Base-by-base conservation (phyloP, 2,329 filamentous ascomycete genomes). In the Penicillium brasilianum region DNA sequence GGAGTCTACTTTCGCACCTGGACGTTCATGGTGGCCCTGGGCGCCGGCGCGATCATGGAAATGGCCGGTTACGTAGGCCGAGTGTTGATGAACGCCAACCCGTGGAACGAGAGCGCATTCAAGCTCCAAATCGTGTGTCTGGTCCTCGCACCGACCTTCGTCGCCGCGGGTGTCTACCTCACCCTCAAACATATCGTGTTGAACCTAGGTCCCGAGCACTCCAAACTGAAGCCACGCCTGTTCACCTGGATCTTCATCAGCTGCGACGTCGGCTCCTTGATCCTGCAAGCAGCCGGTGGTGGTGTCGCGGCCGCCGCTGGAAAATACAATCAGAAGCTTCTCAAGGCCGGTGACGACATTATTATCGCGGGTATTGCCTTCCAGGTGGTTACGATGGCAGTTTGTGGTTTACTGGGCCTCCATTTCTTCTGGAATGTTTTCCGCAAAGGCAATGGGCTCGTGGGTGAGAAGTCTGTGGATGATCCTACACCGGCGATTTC, bases 241-340 rank as follows among this genome's bases (percentile, higher is more conserved):
- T 87, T 87, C 71, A 86, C 85, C 11, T 82, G 82, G 72, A 81
- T 87, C 61, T 88, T 88, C 74, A 84, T 88, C 64, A 69, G 76
- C n/a, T 85, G 83, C 67, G 87, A 88, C 65, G 65, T 88, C 44
- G 66, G 85, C 56, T 84, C 82, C n/a, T 80, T 89, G n/a, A 64
- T 85, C 13, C 74, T 88, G 4, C 86, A 88, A 71, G 85, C 84
- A 4, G 79, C 79, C 8, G 85, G 85, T 13, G 86, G 86, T 59
- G 85, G 81, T 53, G 77, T 87, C 49, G 84, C 87, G 1, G 84
- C 86, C 0, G 80, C 81, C 0, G 83, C 83, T 8, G 74, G 74
- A 1, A 75, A 80, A 14, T 61, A 64, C 3, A 63, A 79, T 18
- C 50, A 60, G 22, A 70, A 73, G 1, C 69, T 81, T n/a, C 73